Percentiles rank a stretch among this genome's conserved stretches.
Evolutionary conservation across 164 flowering plant species (phyloP).

Genomic region (Cinnamomum chago): DNA sequence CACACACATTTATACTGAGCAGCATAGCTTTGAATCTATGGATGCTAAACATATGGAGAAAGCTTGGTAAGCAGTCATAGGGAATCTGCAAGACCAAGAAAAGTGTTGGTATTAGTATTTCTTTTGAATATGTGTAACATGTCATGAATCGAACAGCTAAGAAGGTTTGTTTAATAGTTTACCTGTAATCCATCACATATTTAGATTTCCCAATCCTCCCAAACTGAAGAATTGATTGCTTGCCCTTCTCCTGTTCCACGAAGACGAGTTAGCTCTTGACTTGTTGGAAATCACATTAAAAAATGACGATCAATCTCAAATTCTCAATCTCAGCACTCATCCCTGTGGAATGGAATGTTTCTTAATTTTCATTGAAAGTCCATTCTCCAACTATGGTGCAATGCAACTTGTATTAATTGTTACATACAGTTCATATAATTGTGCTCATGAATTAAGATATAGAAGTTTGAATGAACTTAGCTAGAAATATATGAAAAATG

Average conservation of each 20-base stretch:
- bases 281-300: not conserved
- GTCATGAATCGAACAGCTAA: not conserved
- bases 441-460: too few species aligned
- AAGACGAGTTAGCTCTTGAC: not conserved
- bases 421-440: too few species aligned
- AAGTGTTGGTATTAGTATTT: not conserved
- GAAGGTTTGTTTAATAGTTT: not conserved
- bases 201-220: constrained; percentile 74
- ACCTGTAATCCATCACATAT: constrained; percentile 91
- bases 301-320: not conserved
- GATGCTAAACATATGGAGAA: constrained; percentile 90
- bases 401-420: too few species aligned
- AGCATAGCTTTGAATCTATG: constrained; percentile 90
- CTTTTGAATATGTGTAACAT: not conserved
- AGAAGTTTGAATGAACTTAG: too few species aligned
- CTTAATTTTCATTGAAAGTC: too few species aligned
- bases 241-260: constrained; percentile 50
- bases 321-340: not conserved
- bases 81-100: constrained; percentile 52
- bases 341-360: not conserved
- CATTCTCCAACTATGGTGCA: too few species aligned
- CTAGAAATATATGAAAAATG: too few species aligned
- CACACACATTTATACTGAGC: constrained; percentile 39
- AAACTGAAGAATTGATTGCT: constrained; percentile 74
- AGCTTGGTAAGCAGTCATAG: constrained; percentile 90